Conservation (phyloP, 139 green algal genomes). For the Coelastrella sp. region DNA sequence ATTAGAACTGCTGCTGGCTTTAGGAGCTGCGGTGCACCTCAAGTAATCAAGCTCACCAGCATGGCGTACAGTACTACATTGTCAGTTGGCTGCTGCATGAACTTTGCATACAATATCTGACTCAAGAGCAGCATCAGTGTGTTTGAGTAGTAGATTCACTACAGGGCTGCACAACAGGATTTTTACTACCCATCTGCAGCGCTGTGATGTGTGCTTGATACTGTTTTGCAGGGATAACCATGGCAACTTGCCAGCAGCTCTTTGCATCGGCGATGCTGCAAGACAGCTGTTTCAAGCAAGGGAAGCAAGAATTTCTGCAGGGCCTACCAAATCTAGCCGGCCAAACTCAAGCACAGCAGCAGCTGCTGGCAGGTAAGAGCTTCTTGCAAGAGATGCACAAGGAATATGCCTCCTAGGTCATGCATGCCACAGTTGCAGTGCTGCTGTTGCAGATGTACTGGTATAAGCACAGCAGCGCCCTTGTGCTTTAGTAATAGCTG, state of each 20-base stretch:
- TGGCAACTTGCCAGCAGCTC: neutral
- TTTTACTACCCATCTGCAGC: too few species aligned
- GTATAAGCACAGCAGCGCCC: too few species aligned
- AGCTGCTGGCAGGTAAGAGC: too few species aligned
- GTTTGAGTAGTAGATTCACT: too few species aligned
- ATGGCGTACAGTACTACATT: neutral
- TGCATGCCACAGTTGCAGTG: too few species aligned
- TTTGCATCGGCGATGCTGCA: constrained; percentile 33
- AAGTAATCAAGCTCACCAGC: constrained; percentile 15
- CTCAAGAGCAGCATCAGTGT: too few species aligned
- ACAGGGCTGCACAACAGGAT: neutral
- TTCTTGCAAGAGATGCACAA: too few species aligned
- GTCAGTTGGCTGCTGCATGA: too few species aligned
- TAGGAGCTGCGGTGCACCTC: constrained; percentile 9
- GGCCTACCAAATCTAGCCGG: neutral
- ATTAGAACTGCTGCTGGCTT: constrained; percentile 26
- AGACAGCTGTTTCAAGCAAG: constrained; percentile 2
- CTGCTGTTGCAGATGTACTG: too few species aligned
- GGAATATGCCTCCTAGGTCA: too few species aligned
- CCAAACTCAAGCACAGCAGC: neutral
- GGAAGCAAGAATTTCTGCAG: neutral
- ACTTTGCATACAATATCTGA: too few species aligned
- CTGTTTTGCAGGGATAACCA: constrained; percentile 28
- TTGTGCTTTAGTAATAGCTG: too few species aligned
- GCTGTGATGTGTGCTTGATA: neutral